These are phyloP conservation scores for Funneliformis mosseae DNA, from an alignment of 192 early-diverging fungal species.

Conservation along the genomic window DNA sequence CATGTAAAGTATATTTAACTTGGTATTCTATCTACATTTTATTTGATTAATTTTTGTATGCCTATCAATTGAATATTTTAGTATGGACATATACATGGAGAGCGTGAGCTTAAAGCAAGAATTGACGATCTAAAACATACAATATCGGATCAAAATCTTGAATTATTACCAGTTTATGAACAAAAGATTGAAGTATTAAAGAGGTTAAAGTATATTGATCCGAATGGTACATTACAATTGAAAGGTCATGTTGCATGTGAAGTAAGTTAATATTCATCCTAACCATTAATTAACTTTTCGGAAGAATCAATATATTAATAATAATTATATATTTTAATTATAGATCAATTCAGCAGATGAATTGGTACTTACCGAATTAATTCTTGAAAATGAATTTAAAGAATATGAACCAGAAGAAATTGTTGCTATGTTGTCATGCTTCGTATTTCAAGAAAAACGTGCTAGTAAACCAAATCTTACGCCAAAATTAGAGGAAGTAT, in stretches of 20 bases:
- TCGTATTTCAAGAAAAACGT: slow-evolving; percentile 94
- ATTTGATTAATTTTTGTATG: not conserved
- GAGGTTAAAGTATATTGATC: slow-evolving; percentile 78
- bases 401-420: slow-evolving; percentile 91
- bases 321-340: not conserved
- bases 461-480: slow-evolving; percentile 65
- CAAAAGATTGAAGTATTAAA: slow-evolving; percentile 86
- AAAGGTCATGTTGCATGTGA: slow-evolving; percentile 97
- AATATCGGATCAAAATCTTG: slow-evolving; percentile 91
- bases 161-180: slow-evolving; percentile 91
- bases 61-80: slow-evolving; percentile 25
- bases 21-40: not conserved
- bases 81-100: slow-evolving; percentile 55
- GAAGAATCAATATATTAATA: slow-evolving; percentile 7
- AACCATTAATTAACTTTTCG: not conserved
- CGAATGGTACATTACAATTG: slow-evolving; percentile 83
- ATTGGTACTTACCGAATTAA: slow-evolving; percentile 90
- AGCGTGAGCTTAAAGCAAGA: slow-evolving; percentile 65
- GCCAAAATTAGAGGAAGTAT: slow-evolving; percentile 55
- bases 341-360: slow-evolving; percentile 95
- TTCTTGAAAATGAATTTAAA: slow-evolving; percentile 89
- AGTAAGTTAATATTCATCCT: slow-evolving; percentile 35
- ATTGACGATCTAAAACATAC: slow-evolving; percentile 74
- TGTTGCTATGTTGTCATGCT: slow-evolving; percentile 89
- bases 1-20: slow-evolving; percentile 60